phyloP scores from a whole-genome alignment of 2,329 filamentous ascomycete genomes.

The Penicillium glabrum region DNA sequence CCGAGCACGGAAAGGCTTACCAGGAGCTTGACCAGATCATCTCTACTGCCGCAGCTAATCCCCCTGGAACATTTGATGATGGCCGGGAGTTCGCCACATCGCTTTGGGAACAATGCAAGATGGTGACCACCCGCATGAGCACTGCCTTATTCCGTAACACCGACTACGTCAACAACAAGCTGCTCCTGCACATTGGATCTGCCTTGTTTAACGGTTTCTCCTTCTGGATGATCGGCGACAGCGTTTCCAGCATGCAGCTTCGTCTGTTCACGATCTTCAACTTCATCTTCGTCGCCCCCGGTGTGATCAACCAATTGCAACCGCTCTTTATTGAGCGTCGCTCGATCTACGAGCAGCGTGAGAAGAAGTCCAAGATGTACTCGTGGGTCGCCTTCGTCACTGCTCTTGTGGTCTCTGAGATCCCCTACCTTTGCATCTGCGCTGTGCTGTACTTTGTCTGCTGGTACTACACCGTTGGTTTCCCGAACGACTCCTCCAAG shows the following conservation, averaged over 20 bases:
- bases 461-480: constrained; percentile 15
- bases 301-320: constrained; percentile 9
- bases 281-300: constrained; percentile 13
- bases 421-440: constrained; percentile 11
- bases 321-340: constrained; percentile 10
- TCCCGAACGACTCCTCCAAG: constrained; percentile 8
- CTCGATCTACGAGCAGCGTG: constrained; percentile 11
- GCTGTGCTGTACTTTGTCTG: constrained; percentile 12
- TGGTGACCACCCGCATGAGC: constrained; percentile 10
- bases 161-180: constrained; percentile 12
- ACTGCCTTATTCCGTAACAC: constrained; percentile 10
- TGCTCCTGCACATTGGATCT: constrained; percentile 10
- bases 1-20: constrained; percentile 2
- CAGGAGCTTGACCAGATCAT: constrained; percentile 10
- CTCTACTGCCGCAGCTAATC: constrained; percentile 3
- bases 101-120: constrained; percentile 8
- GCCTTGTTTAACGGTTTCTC: constrained; percentile 14
- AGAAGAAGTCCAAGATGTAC: constrained; percentile 16
- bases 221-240: constrained; percentile 14
- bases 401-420: constrained; percentile 8
- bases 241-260: constrained; percentile 8
- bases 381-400: constrained; percentile 12
- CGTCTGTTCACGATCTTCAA: constrained; percentile 14
- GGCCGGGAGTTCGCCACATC: constrained; percentile 11
- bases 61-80: constrained; percentile 11